Base-by-base conservation (phyloP, 2,329 filamentous ascomycete species). In the Metarhizium brunneum region DNA sequence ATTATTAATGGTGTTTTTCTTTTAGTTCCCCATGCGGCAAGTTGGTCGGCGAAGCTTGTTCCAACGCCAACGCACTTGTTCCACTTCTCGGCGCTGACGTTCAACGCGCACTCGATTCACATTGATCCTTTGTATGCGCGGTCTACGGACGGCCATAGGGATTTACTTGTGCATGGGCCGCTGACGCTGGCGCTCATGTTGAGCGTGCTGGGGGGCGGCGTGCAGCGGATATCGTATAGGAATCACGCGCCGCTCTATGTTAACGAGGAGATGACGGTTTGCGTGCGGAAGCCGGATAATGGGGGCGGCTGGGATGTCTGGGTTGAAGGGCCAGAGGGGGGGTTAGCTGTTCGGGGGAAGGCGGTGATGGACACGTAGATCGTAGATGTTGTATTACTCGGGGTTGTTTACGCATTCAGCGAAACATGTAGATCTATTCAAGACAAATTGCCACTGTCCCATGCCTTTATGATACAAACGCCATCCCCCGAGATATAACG, bases 51-150 rank as follows among this genome's bases (percentile, higher is more conserved):
- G 62, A 72, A 74, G 0, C 72, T 96, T 29, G 80, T 73, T 0
- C 90, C 91, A 1, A 85, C 85, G 2, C 76, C 81, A 2, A 75
- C 80, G 4, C 80, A 96, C 4, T 83, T 99, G 54, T 96, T 95
- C 73, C 84, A 92, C 57, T 97, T 92, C 76, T 94, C 88, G 20
- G 91, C 91, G 0, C 81, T 99, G 38, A 92, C 88, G 2, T 92
- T 90, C 76, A 99, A 99, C 70, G 90, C 90, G 1, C 94, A 99
- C 71, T 78, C 81, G 16, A 96, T 99, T 62, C 94, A 99, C 71
- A 78, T 95, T 25, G 88, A 96, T 68, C 80, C 78, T 1, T 66
- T 78, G 47, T 95, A 90, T 71, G 85, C 84, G 53, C 79, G 79
- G 43, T 74, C 81, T 13, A 74, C 85, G 13, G 94, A 97, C 69